A percentile compares a stretch with the other conserved stretches of the same genome.
Evolutionary conservation across 257 asterid species (phyloP).

Genomic region (Nicotiana tabacum): DNA sequence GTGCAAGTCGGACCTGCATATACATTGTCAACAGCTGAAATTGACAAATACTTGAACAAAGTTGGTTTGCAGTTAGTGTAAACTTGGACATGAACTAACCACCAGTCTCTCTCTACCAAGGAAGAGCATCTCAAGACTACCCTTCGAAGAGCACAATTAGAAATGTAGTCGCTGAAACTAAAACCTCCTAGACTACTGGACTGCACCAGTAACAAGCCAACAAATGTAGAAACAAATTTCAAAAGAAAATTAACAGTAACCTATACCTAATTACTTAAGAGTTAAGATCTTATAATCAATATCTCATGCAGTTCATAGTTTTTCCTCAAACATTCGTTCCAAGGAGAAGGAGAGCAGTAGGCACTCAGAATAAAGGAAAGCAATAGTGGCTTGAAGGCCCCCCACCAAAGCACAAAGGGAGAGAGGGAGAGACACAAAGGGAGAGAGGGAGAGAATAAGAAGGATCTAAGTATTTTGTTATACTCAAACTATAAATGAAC

Average conservation of each 20-base stretch:
- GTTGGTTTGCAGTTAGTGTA: background rate
- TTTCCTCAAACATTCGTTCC: background rate
- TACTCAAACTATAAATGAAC: too few relatives aligned
- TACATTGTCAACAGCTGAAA: constrained; percentile 1
- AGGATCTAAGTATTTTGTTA: too few relatives aligned
- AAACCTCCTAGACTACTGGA: background rate
- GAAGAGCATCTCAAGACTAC: background rate
- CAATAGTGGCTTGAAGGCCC: too few relatives aligned
- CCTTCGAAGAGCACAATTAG: background rate
- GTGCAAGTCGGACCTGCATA: constrained; percentile 88
- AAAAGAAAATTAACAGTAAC: background rate
- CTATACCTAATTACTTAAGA: background rate
- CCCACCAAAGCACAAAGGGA: too few relatives aligned
- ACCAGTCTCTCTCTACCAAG: background rate
- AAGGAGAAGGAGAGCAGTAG: too few relatives aligned
- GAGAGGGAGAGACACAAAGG: too few relatives aligned
- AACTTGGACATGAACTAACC: background rate
- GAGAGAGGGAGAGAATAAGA: too few relatives aligned
- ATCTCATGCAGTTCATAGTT: background rate
- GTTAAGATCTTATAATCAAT: background rate
- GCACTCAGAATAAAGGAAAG: too few relatives aligned
- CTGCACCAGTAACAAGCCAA: background rate
- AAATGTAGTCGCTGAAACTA: background rate
- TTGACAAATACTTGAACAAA: background rate
- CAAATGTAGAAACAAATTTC: background rate